A percentile compares a stretch with the other conserved stretches of the same genome.
phyloP scores from a whole-genome alignment of 2,329 filamentous ascomycete genomes.

The Colletotrichum horii region DNA sequence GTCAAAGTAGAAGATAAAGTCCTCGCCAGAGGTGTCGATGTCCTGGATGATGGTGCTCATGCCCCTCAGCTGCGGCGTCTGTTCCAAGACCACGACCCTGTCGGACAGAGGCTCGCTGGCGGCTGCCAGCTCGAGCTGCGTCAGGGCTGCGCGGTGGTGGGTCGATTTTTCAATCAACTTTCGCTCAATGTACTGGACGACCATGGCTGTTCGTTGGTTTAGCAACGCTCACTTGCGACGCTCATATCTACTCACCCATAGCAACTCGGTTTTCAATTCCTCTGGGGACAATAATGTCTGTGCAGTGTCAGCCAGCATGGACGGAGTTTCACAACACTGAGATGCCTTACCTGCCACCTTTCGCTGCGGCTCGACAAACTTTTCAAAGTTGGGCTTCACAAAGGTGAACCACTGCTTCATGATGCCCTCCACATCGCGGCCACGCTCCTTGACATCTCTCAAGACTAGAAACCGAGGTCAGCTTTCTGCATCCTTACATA shows the following conservation, averaged over 20 bases:
- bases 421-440: conserved; percentile 89
- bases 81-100: conserved; percentile 75
- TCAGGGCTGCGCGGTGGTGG: conserved; percentile 80
- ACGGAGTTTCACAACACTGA: not conserved
- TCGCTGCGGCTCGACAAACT: conserved; percentile 90
- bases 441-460: conserved; percentile 88
- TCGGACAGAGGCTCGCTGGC: conserved; percentile 75
- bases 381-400: conserved; percentile 96
- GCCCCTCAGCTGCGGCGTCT: conserved; percentile 80
- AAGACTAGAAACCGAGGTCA: conserved; percentile 58
- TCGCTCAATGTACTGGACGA: conserved; percentile 89
- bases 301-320: conserved; percentile 22
- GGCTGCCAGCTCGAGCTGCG: conserved; percentile 74
- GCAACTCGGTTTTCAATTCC: conserved; percentile 95
- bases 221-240: not conserved
- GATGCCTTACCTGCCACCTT: conserved; percentile 72
- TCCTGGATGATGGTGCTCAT: conserved; percentile 93
- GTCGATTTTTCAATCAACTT: conserved; percentile 86
- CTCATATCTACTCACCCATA: conserved; percentile 62
- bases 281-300: conserved; percentile 91
- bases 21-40: conserved; percentile 78
- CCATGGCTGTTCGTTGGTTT: conserved; percentile 68
- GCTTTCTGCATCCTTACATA: not conserved
- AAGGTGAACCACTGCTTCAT: conserved; percentile 98
- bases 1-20: conserved; percentile 98